These are phyloP conservation scores for Entelexis paramagnoliae DNA, from an alignment of 1,139 yeast genomes.

Conservation along the genomic window DNA sequence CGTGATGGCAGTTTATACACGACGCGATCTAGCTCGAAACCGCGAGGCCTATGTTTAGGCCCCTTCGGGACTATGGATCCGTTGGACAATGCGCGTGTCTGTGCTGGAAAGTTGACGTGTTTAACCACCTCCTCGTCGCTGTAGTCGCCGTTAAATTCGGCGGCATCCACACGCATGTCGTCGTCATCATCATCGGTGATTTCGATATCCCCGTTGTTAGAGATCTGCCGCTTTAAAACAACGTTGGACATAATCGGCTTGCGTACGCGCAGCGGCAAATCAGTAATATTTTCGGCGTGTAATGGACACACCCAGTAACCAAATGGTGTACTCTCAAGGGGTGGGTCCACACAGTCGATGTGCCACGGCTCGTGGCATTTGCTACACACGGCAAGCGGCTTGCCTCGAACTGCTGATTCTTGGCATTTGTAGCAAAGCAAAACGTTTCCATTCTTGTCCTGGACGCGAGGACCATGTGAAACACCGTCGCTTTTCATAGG, in stretches of 20 bases:
- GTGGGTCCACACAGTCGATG: constrained; percentile 77
- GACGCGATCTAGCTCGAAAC: constrained; percentile 40
- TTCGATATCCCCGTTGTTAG: constrained; percentile 61
- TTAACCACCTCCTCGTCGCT: constrained; percentile 13
- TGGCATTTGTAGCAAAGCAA: constrained; percentile 70
- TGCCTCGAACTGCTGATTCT: constrained; percentile 48
- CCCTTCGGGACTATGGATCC: constrained; percentile 11
- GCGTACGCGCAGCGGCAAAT: constrained; percentile 41
- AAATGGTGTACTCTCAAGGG: constrained; percentile 51
- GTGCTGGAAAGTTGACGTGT: constrained; percentile 22
- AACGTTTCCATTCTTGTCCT: constrained; percentile 56
- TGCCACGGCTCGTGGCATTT: constrained; percentile 87
- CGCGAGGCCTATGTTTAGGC: constrained; percentile 9
- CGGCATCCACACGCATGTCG: constrained; percentile 15
- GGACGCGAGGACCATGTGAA: constrained; percentile 32
- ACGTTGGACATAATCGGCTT: constrained; percentile 48
- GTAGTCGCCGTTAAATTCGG: not conserved
- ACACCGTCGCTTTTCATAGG: constrained; percentile 9
- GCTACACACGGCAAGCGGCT: constrained; percentile 62
- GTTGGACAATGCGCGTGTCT: constrained; percentile 28
- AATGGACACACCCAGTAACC: constrained; percentile 91
- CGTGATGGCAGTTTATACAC: constrained; percentile 61
- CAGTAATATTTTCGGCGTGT: constrained; percentile 51
- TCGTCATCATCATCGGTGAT: constrained; percentile 36
- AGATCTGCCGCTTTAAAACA: constrained; percentile 48